Evolutionary conservation across 306 rosid species (phyloP).

Genomic region (Boehmeria nivea): DNA sequence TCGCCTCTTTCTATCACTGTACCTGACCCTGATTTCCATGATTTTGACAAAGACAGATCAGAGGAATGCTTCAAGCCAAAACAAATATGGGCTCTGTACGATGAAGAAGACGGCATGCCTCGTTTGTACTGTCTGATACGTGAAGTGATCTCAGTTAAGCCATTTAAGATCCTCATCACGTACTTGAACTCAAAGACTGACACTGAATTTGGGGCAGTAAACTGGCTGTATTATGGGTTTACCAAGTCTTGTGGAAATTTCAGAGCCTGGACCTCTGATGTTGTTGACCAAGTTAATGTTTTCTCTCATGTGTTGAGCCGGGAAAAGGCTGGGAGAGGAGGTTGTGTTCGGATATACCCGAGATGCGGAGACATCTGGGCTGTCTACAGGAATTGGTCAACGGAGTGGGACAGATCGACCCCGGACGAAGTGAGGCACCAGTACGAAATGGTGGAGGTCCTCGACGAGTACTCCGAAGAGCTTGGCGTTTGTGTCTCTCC

Average conservation of each 20-base stretch:
- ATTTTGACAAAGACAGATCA: conserved; percentile 86
- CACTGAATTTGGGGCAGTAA: conserved; percentile 71
- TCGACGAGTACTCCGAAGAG: conserved; percentile 87
- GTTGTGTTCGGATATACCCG: conserved; percentile 84
- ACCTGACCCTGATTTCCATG: conserved; percentile 97
- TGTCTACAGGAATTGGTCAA: conserved; percentile 82
- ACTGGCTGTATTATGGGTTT: conserved; percentile 87
- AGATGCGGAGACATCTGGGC: conserved; percentile 90
- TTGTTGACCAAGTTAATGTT: conserved; percentile 78
- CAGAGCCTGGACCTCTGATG: conserved; percentile 72
- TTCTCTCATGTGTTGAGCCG: conserved; percentile 77
- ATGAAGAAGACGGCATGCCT: conserved; percentile 99
- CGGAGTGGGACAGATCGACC: conserved; percentile 77
- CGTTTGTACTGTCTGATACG: conserved; percentile 95
- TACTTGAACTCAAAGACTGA: conserved; percentile 89
- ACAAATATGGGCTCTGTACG: conserved; percentile 99
- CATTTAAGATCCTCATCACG: conserved; percentile 78
- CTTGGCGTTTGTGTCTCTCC: conserved; percentile 81
- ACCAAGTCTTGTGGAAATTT: conserved; percentile 98
- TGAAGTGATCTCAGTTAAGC: conserved; percentile 72
- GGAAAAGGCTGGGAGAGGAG: conserved; percentile 90
- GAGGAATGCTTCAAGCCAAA: conserved; percentile 93
- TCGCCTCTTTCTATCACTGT: conserved; percentile 55
- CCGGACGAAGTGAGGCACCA: conserved; percentile 82
- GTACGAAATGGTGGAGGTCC: conserved; percentile 95